phyloP scores from a whole-genome alignment of 2,329 filamentous ascomycete genomes.

The Botrytis aclada region DNA sequence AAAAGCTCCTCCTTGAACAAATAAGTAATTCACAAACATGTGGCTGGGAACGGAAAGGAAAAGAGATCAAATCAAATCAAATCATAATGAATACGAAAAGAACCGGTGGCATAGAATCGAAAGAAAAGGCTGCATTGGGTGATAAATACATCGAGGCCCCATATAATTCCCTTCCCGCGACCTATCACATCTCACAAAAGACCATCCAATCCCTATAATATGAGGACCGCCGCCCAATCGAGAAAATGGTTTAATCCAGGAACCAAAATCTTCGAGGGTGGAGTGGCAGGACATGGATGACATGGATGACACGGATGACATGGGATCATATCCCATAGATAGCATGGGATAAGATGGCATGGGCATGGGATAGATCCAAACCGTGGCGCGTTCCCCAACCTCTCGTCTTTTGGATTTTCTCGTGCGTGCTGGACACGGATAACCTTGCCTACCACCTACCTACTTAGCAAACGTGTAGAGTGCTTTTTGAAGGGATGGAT shows the following conservation, averaged over 20 bases:
- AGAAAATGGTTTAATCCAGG: neutral
- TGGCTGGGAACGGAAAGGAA: slow-evolving; percentile 14
- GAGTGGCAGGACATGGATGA: too few species aligned
- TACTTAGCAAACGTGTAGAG: neutral
- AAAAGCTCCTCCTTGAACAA: neutral
- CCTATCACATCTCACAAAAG: neutral
- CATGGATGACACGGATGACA: neutral
- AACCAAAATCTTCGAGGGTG: neutral
- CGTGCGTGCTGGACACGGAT: neutral
- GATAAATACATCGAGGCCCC: neutral
- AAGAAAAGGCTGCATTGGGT: neutral
- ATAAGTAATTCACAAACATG: slow-evolving; percentile 11
- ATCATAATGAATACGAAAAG: too few species aligned
- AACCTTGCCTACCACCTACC: too few species aligned
- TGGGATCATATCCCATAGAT: neutral
- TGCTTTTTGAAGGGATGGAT: neutral
- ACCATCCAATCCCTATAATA: neutral
- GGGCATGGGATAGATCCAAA: neutral
- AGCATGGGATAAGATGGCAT: neutral
- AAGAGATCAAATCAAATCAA: too few species aligned
- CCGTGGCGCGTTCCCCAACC: slow-evolving; percentile 9
- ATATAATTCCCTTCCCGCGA: neutral
- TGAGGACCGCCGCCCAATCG: neutral
- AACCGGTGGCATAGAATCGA: too few species aligned
- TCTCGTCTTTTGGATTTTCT: neutral